Evolutionary conservation across 345 rosid genomes (phyloP), one percentile per base, ranked within the genome.

Genomic region (Psidium guajava): DNA sequence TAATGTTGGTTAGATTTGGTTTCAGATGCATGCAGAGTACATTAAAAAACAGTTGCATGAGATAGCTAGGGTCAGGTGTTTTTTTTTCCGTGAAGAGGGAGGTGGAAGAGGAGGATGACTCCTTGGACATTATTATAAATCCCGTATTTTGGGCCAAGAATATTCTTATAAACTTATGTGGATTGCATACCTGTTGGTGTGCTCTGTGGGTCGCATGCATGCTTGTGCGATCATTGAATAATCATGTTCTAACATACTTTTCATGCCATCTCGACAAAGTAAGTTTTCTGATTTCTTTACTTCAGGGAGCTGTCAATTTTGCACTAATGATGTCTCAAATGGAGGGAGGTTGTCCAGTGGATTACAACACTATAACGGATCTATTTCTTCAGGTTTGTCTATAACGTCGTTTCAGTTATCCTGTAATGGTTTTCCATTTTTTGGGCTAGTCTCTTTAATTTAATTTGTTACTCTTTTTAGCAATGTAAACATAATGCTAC

Each of bases 311-410:
- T 81, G 98, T 93, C 74, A 95, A 95, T 89, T 97, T 97, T 93
- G 98, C 99, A 75, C 87, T 95, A 88, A 97, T 95, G 99, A 97
- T 97, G 99, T 97, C 99, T 73, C 98, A 97, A 93, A 95, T 95
- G 98, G 98, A 96, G 90, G 99, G 98, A 77, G 99, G 99, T 77
- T 95, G 98, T 88, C 98, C 98, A 14, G 87, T 97, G 87, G 98
- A 97, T 89, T 95, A 90, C 91, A 97, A 97, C 85, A 97, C 98
- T 84, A 94, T 95, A 85, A 95, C 99, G 16, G 99, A 97, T 93
- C 96, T 97, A 55, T 96, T 97, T 84, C 98, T 95, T 89, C 99
- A 97, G 99, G 99, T 97, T 55, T 88, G 47, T 40, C 80, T 36
- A 69, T 86, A 8, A 61, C 81, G 82, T 53, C 55, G 49, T 81